Evolutionary conservation across 2,329 filamentous ascomycete genomes (phyloP), one percentile per base, ranked within the genome.

Genomic region (Curvularia spicifera): DNA sequence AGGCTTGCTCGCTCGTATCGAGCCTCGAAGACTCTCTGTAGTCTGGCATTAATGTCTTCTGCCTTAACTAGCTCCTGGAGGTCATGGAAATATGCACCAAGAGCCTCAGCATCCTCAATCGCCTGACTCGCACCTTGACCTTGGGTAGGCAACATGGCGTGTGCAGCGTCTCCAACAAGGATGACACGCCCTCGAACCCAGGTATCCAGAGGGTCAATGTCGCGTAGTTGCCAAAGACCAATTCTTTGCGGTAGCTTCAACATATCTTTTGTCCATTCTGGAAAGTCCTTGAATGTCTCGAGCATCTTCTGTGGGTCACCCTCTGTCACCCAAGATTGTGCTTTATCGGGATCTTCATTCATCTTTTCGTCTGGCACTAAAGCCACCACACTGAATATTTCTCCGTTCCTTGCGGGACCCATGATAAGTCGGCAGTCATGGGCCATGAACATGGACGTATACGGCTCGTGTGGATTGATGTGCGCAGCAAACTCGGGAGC

Each of bases 81-180:
- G 28, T 63, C 51, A 6, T 26, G 10, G 31, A 68, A 64, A 29
- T 59, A 59, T 4, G 62, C 53, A 1, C 65, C 75, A 10, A 86
- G 73, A 2, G 80, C 76, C 63, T 84, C 81, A 0, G 78, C 80
- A 69, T 87, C 84, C 7, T 55, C 52, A 15, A 87, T 70, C 0
- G 83, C 83, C 70, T 86, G 84, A 5, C 80, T 82, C 1, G 81
- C 79, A 0, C 85, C 85, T 68, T 87, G 84, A 2, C 84, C 83
- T 1, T 81, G 80, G 8, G 79, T 81, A 1, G 84, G 79, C 0
- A 83, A 79, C 57, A 86, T 77, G 0, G 84, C 83, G 70, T 87
- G 84, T 15, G 52, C 52, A 1, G 52, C 52, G 68, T 87, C 85
- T 8, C 85, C 85, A 5, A 86, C 73, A 2, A 87, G 71, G 5